Conservation (phyloP, 2,329 filamentous ascomycete genomes). For the Escovopsis weberi region DNA sequence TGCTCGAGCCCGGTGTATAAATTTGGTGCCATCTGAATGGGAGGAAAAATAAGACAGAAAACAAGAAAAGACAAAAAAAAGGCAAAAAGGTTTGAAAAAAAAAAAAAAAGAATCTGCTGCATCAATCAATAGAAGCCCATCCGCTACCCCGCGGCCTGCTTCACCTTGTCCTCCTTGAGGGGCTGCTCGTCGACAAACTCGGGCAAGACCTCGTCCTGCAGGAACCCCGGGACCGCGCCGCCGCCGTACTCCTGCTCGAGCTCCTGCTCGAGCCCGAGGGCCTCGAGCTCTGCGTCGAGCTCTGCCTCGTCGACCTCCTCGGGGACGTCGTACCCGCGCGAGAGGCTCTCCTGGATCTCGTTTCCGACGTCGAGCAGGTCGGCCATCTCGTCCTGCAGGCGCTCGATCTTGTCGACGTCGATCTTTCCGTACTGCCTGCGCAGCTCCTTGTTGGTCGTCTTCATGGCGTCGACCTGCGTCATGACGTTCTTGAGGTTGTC, state of each 20-base stretch:
- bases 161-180: constrained; percentile 56
- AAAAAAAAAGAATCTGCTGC: too few species aligned
- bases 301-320: constrained; percentile 96
- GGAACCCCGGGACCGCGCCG: constrained; percentile 61
- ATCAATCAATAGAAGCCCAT: constrained; percentile 1
- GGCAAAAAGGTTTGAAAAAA: too few species aligned
- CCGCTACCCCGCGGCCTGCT: constrained; percentile 53
- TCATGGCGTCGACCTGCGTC: constrained; percentile 95
- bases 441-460: constrained; percentile 87
- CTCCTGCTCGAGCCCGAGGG: constrained; percentile 86
- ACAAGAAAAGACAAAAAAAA: too few species aligned
- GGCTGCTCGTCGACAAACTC: constrained; percentile 91
- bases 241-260: constrained; percentile 52
- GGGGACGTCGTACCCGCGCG: constrained; percentile 81
- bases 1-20: too few species aligned
- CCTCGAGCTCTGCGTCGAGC: constrained; percentile 90
- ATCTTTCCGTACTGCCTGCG: constrained; percentile 94
- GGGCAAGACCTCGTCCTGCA: constrained; percentile 75
- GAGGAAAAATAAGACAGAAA: too few species aligned
- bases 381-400: constrained; percentile 97
- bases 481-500: constrained; percentile 97
- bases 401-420: constrained; percentile 93
- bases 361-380: constrained; percentile 96
- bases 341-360: constrained; percentile 92
- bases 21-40: too few species aligned